Conservation (phyloP, 2,329 filamentous ascomycete species). For the Epichloe typhina region DNA sequence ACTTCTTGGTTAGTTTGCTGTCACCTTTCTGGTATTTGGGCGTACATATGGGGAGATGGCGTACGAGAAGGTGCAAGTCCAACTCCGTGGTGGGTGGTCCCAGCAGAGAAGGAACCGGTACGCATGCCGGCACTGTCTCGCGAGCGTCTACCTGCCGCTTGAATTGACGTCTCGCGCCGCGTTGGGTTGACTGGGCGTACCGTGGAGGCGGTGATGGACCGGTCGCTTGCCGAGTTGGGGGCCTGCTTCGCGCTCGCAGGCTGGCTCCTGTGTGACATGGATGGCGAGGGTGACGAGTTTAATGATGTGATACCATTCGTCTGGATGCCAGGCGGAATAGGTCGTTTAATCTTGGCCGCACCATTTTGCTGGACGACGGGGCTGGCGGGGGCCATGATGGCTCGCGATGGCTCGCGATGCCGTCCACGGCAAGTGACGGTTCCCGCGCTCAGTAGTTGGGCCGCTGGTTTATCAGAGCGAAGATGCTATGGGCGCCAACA, state of each 20-base stretch:
- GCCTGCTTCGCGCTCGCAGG: conserved; percentile 29
- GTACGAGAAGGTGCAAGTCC: conserved; percentile 42
- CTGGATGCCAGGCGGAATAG: conserved; percentile 51
- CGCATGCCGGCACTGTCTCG: conserved; percentile 37
- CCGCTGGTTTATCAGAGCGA: not conserved
- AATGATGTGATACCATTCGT: conserved; percentile 47
- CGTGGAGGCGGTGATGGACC: conserved; percentile 25
- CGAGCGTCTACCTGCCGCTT: conserved; percentile 31
- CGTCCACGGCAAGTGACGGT: conserved; percentile 2
- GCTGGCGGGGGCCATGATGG: conserved; percentile 43
- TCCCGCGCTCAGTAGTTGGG: conserved; percentile 2
- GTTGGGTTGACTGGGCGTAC: conserved; percentile 42
- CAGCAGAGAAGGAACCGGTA: conserved; percentile 34
- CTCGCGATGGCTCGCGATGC: conserved; percentile 13
- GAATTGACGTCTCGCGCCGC: conserved; percentile 41
- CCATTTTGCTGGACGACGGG: conserved; percentile 31
- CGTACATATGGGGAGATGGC: not conserved
- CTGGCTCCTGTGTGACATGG: conserved; percentile 42
- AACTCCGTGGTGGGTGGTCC: conserved; percentile 22
- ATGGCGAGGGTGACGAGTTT: conserved; percentile 46
- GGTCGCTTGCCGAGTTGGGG: conserved; percentile 22
- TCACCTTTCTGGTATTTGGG: not conserved
- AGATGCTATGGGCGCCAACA: conserved; percentile 5
- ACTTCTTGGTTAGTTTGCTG: not conserved
- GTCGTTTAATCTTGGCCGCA: conserved; percentile 53